Percentiles rank a stretch among this genome's conserved stretches.
Conservation (phyloP, 2,329 filamentous ascomycete genomes). For the Coniochaeta sp. region DNA sequence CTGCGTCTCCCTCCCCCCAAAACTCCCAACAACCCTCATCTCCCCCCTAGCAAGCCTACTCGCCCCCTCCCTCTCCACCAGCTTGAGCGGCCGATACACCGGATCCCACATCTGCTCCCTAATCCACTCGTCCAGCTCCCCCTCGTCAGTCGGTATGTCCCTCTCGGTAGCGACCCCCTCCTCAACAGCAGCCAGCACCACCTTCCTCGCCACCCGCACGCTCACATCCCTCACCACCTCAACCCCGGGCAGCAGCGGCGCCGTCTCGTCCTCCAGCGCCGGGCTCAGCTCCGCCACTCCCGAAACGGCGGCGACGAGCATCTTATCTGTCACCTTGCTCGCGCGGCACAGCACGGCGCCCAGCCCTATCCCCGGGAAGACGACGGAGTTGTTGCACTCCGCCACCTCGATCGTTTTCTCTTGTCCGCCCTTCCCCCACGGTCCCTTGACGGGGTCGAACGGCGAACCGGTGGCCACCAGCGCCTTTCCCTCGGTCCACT, state of each 20-base stretch:
- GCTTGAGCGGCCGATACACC: constrained; percentile 56
- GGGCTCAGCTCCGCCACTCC: constrained; percentile 67
- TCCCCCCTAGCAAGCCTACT: constrained; percentile 54
- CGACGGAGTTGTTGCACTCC: constrained; percentile 84
- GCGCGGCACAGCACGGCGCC: constrained; percentile 67
- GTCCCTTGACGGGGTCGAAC: constrained; percentile 63
- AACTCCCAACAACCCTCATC: constrained; percentile 39
- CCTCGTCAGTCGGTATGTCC: constrained; percentile 52
- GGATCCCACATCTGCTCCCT: constrained; percentile 75
- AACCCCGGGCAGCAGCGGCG: constrained; percentile 70
- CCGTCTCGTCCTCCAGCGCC: constrained; percentile 53
- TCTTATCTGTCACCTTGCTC: constrained; percentile 61
- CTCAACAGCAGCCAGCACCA: constrained; percentile 64
- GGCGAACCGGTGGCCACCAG: constrained; percentile 80
- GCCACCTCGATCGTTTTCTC: constrained; percentile 47
- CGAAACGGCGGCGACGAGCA: constrained; percentile 75
- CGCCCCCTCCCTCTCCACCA: constrained; percentile 44
- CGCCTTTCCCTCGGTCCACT: constrained; percentile 72
- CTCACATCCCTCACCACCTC: constrained; percentile 68
- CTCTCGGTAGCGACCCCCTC: constrained; percentile 61
- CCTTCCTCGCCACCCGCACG: constrained; percentile 66
- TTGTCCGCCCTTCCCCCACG: constrained; percentile 40
- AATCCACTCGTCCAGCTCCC: constrained; percentile 63
- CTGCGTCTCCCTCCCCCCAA: constrained; percentile 12
- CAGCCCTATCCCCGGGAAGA: constrained; percentile 80